phyloP scores from a whole-genome alignment of 371 early-diverging fungal genomes.

The Lichtheimia corymbifera region DNA sequence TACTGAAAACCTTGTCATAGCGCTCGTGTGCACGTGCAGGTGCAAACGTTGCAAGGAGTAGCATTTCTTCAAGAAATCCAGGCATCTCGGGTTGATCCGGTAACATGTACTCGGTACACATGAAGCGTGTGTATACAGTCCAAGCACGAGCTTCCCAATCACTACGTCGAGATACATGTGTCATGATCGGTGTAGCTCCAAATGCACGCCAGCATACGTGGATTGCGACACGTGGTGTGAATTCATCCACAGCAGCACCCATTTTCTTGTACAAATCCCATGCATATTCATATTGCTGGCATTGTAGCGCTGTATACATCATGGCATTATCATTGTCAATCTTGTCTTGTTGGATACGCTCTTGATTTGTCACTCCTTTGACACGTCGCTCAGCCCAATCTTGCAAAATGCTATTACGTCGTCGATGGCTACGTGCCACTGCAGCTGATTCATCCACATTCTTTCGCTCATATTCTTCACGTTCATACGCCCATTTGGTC shows the following conservation, averaged over 20 bases:
- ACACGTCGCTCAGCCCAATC: slow-evolving; percentile 28
- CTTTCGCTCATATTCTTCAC: slow-evolving; percentile 17
- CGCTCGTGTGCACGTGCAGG: slow-evolving; percentile 19
- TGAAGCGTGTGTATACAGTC: slow-evolving; percentile 37
- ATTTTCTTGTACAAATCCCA: slow-evolving; percentile 38
- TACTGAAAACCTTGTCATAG: slow-evolving; percentile 32
- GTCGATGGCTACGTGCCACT: neutral
- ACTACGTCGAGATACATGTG: slow-evolving; percentile 25
- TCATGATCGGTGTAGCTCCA: slow-evolving; percentile 21
- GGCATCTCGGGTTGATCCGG: slow-evolving; percentile 36
- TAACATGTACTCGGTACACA: slow-evolving; percentile 40
- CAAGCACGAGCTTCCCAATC: slow-evolving; percentile 42
- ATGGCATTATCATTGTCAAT: slow-evolving; percentile 39
- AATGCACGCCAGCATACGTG: slow-evolving; percentile 40
- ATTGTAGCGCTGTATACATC: slow-evolving; percentile 29
- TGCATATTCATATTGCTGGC: slow-evolving; percentile 38
- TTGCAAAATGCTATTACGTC: slow-evolving; percentile 7
- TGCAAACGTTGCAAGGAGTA: slow-evolving; percentile 29
- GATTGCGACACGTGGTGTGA: slow-evolving; percentile 37
- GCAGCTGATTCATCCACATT: slow-evolving; percentile 9
- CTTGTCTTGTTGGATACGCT: slow-evolving; percentile 16
- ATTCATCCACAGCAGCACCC: slow-evolving; percentile 29
- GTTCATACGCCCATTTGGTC: slow-evolving; percentile 27
- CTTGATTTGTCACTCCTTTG: slow-evolving; percentile 14
- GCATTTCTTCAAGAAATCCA: slow-evolving; percentile 34